These are phyloP conservation scores for Alternaria solani DNA, from an alignment of 2,329 filamentous ascomycete species.

Conservation along the genomic window DNA sequence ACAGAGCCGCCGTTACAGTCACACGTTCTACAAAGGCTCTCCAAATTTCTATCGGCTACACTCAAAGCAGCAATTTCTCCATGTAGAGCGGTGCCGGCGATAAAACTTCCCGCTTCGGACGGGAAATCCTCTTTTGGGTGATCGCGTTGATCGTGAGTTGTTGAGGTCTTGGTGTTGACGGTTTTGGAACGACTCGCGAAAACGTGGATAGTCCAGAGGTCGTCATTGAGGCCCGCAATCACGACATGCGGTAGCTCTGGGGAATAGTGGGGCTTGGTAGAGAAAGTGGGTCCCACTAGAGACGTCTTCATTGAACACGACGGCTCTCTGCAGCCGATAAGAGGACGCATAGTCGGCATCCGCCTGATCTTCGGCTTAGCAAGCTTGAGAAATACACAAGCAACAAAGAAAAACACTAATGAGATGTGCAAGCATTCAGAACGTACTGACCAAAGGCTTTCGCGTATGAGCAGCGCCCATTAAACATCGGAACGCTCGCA, in stretches of 20 bases:
- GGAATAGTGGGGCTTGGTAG: neutral
- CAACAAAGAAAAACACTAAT: neutral
- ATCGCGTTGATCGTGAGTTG: neutral
- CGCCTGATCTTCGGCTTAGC: neutral
- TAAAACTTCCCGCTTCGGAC: constrained; percentile 2
- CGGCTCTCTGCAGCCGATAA: constrained; percentile 1
- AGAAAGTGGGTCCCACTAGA: constrained; percentile 13
- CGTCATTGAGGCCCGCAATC: constrained; percentile 22
- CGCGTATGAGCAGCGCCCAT: neutral
- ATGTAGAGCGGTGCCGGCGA: constrained; percentile 1
- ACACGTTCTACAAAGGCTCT: neutral
- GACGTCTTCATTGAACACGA: neutral
- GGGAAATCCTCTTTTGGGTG: neutral
- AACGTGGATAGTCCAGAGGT: constrained; percentile 1
- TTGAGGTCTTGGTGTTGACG: neutral
- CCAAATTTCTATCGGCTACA: constrained; percentile 1
- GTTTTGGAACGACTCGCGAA: neutral
- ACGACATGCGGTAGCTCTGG: constrained; percentile 16
- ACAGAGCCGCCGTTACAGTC: neutral
- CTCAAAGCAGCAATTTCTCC: neutral
- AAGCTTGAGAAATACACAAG: neutral
- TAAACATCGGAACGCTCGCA: neutral
- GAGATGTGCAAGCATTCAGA: neutral
- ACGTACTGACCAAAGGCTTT: neutral
- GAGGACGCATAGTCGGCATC: neutral